Evolutionary conservation across 78 protist genomes (phyloP).

Genomic region (Tieghemostelium lacteum): DNA sequence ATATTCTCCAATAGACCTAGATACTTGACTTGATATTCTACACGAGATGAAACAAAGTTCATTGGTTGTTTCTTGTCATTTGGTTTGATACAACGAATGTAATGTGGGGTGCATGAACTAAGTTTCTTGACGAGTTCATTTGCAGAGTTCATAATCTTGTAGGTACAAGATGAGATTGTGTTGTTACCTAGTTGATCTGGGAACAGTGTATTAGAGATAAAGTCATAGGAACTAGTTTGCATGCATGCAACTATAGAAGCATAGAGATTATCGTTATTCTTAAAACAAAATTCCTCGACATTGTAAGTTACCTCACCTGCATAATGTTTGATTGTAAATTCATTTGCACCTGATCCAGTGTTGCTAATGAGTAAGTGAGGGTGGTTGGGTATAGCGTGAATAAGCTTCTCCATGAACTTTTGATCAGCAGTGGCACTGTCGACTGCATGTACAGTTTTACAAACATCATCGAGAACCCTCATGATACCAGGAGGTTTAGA

Average conservation of each 20-base stretch:
- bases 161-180: slow-evolving; percentile 62
- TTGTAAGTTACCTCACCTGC: slow-evolving; percentile 85
- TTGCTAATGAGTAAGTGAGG: slow-evolving; percentile 33
- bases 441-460: slow-evolving; percentile 85
- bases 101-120: slow-evolving; percentile 86
- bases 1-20: slow-evolving; percentile 94
- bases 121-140: slow-evolving; percentile 72
- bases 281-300: slow-evolving; percentile 77
- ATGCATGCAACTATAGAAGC: slow-evolving; percentile 74
- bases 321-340: slow-evolving; percentile 84
- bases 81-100: slow-evolving; percentile 96
- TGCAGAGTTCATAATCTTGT: slow-evolving; percentile 79
- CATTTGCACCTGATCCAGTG: slow-evolving; percentile 9
- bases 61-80: slow-evolving; percentile 80
- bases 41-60: slow-evolving; percentile 62
- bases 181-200: slow-evolving; percentile 74
- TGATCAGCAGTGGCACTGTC: slow-evolving; percentile 75
- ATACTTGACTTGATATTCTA: slow-evolving; percentile 89
- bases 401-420: slow-evolving; percentile 72
- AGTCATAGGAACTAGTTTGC: slow-evolving; percentile 71
- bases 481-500: slow-evolving; percentile 90
- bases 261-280: slow-evolving; percentile 82
- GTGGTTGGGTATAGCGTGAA: slow-evolving; percentile 17
- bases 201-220: slow-evolving; percentile 71
- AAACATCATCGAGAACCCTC: slow-evolving; percentile 92